A percentile compares a stretch with the other conserved stretches of the same genome.
Conservation (phyloP, 805 yeast genomes). For the Yarrowia osloensis region DNA sequence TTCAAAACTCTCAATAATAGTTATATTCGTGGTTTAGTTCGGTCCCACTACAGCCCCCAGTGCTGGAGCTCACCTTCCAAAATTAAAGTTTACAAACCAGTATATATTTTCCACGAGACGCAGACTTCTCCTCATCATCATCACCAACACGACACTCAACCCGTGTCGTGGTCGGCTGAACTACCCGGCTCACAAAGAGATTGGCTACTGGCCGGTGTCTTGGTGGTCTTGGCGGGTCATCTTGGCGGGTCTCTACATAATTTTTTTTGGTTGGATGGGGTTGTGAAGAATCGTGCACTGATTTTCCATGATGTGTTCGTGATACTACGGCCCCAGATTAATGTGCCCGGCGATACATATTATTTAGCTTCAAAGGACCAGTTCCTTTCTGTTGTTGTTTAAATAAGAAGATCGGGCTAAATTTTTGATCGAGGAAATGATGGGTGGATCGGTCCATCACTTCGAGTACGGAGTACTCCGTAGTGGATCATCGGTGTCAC, state of each 20-base stretch:
- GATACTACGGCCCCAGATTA: slow-evolving; percentile 37
- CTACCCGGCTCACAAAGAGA: background rate
- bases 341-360: slow-evolving; percentile 38
- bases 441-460: no score
- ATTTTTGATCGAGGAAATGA: slow-evolving; percentile 16
- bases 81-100: background rate
- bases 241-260: no score
- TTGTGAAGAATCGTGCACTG: slow-evolving; percentile 10
- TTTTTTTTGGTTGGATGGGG: background rate
- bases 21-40: no score
- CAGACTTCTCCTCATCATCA: no score
- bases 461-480: no score
- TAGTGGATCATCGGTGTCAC: no score
- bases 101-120: no score
- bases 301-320: slow-evolving; percentile 21
- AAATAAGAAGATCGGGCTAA: slow-evolving; percentile 38
- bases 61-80: background rate
- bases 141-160: no score
- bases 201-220: background rate
- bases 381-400: slow-evolving; percentile 34
- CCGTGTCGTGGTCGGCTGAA: background rate
- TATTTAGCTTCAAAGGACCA: slow-evolving; percentile 33
- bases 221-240: background rate
- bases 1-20: no score
- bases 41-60: no score